These are phyloP conservation scores for Mallotus nudiflorus DNA, from an alignment of 345 rosid genomes.

Conservation along the genomic window DNA sequence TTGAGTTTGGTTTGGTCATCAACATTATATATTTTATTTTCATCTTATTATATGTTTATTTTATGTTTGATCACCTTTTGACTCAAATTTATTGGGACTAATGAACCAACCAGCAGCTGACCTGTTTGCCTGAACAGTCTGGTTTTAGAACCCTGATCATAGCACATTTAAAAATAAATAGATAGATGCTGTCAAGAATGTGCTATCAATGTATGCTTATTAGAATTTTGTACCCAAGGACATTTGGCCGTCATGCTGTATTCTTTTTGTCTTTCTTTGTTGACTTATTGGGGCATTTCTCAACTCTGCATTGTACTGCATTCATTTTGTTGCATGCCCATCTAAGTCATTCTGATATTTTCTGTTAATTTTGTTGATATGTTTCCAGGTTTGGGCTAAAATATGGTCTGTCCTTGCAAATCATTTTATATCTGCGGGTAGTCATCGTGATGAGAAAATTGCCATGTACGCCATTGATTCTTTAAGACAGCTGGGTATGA, in stretches of 20 bases:
- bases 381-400: slow-evolving; percentile 87
- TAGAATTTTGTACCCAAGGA: background rate
- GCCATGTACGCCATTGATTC: slow-evolving; percentile 97
- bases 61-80: background rate
- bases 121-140: background rate
- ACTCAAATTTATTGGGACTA: background rate
- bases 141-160: background rate
- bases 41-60: background rate
- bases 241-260: background rate
- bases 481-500: slow-evolving; percentile 90
- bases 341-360: background rate
- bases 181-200: background rate
- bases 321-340: background rate
- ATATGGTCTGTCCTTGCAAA: slow-evolving; percentile 90
- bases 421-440: slow-evolving; percentile 92
- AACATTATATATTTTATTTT: background rate
- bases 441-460: slow-evolving; percentile 89
- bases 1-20: no score
- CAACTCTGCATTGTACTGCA: no score
- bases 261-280: background rate
- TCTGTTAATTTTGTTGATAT: slow-evolving; percentile 10
- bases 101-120: background rate
- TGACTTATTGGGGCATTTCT: no score
- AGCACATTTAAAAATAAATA: background rate
- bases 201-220: background rate